phyloP scores from a whole-genome alignment of 768 basidiomycete genomes.

The Termitomyces sp. region DNA sequence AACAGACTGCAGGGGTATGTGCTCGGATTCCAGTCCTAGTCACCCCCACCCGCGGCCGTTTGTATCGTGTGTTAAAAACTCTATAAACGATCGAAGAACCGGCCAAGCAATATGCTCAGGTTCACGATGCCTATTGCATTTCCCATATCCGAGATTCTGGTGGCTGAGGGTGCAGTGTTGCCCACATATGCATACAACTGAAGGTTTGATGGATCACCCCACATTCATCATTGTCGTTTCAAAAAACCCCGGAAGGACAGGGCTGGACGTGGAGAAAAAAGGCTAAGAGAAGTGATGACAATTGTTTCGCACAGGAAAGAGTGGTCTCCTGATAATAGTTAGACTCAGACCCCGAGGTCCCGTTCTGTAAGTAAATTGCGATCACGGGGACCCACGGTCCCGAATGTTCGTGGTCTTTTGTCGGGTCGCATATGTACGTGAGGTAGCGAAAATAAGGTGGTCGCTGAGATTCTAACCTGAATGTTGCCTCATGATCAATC shows the following conservation, averaged over 20 bases:
- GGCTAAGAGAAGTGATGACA: too few species aligned
- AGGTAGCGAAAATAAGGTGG: background rate
- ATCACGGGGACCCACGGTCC: background rate
- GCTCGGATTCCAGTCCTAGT: too few species aligned
- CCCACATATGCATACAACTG: too few species aligned
- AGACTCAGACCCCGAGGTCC: background rate
- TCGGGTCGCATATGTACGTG: background rate
- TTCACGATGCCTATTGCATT: background rate
- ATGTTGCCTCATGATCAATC: background rate
- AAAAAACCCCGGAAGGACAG: background rate
- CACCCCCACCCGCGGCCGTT: too few species aligned
- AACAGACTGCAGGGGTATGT: too few species aligned
- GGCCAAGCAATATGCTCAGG: background rate
- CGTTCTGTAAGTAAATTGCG: background rate
- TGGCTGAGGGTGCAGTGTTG: background rate
- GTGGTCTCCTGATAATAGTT: background rate
- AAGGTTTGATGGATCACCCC: background rate
- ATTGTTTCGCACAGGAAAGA: background rate
- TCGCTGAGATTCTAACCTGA: background rate
- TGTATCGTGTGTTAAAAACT: background rate
- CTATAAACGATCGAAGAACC: background rate
- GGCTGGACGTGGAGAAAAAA: background rate
- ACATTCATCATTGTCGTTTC: background rate
- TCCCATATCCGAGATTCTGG: background rate
- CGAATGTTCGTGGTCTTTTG: background rate